These are phyloP conservation scores for Neurospora sp. DNA, from an alignment of 495 filamentous ascomycete species.

Conservation along the genomic window DNA sequence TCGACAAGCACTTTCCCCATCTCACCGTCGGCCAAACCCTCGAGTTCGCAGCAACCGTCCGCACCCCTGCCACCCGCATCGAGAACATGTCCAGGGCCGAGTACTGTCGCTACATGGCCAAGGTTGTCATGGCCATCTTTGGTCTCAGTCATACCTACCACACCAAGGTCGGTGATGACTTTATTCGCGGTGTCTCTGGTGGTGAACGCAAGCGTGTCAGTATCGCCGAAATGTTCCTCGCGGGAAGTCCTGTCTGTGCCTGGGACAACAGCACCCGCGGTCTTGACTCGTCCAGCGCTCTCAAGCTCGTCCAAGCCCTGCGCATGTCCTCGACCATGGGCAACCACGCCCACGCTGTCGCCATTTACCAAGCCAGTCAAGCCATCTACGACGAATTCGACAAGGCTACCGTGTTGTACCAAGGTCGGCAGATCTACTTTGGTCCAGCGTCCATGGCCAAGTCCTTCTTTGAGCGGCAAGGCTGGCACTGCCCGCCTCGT, in stretches of 20 bases:
- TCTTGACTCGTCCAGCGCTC: constrained; percentile 41
- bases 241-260: constrained; percentile 34
- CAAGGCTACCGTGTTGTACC: constrained; percentile 52
- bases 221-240: constrained; percentile 42
- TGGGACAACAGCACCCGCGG: constrained; percentile 50
- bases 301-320: constrained; percentile 39
- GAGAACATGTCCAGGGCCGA: constrained; percentile 50
- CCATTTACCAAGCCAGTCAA: constrained; percentile 68
- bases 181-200: constrained; percentile 56
- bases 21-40: constrained; percentile 59
- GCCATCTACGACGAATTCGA: constrained; percentile 56
- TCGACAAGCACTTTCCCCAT: constrained; percentile 56
- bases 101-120: constrained; percentile 56
- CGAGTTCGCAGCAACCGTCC: constrained; percentile 53
- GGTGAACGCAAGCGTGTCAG: constrained; percentile 46
- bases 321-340: constrained; percentile 41
- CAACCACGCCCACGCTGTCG: constrained; percentile 46
- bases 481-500: constrained; percentile 53
- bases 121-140: constrained; percentile 64
- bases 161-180: constrained; percentile 77
- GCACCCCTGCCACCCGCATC: constrained; percentile 56
- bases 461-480: constrained; percentile 49
- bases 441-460: constrained; percentile 44
- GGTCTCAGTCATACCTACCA: constrained; percentile 51
- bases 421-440: constrained; percentile 57